Base-by-base conservation (phyloP, 2,329 filamentous ascomycete species). In the Lachnellula arida region DNA sequence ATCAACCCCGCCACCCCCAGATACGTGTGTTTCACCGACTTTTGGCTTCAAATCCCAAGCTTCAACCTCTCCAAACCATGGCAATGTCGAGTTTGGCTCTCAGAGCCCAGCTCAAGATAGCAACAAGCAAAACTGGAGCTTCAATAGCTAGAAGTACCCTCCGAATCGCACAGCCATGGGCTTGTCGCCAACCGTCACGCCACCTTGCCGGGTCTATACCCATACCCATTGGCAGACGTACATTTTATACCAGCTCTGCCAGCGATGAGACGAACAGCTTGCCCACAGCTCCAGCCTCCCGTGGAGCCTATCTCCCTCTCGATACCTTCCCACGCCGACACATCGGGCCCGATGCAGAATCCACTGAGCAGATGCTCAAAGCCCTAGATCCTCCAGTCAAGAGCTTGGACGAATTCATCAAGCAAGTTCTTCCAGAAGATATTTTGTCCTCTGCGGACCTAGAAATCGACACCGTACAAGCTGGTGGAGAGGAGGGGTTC, bases 341-440 rank as follows among this genome's bases (percentile, higher is more conserved):
- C 74, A 96, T 97, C 74, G 92, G 92, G 1, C 91, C 91, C 3
- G 85, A 87, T 51, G 79, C 86, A 35, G 75, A 79, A 46, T 85
- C 89, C 53, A 81, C 85, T 1, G 76, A 85, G 63, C 78, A 85
- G 67, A 97, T 97, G 93, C 84, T 97, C 57, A 82, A 86, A 65
- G 80, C 81, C 1, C 78, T 97, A 42, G 86, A 90, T 57, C 89
- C 91, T 17, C 88, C 89, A 0, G 87, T 79, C 9, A 76, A 79
- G 58, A 86, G 80, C 46, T 73, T 97, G 56, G 91, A 97, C 61
- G 85, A 89, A 28, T 96, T 97, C 68, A 82, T 97, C 43, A 78
- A 82, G 66, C 84, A 96, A 74, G 92, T 97, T 49, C 78, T 97
- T 15, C 93, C 93, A 0, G 74, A 81, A 28, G 85, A 91, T 66